Evolutionary conservation across 2,329 filamentous ascomycete genomes (phyloP).

Genomic region (Chaetothyriales sp.): DNA sequence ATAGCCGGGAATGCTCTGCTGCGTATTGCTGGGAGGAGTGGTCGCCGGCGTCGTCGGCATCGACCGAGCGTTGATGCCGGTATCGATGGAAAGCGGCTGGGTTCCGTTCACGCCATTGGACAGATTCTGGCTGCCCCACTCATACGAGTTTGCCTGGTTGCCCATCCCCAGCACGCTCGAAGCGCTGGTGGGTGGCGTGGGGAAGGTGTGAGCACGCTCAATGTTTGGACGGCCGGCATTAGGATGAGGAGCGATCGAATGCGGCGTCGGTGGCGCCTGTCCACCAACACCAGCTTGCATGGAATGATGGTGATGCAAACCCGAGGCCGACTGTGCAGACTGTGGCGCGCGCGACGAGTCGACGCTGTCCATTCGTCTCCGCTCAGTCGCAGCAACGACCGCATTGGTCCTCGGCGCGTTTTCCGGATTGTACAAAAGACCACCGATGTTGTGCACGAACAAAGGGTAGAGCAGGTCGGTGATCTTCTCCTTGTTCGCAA

Average conservation of each 20-base stretch:
- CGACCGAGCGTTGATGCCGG: conserved; percentile 62
- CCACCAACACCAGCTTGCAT: conserved; percentile 48
- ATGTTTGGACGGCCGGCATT: conserved; percentile 52
- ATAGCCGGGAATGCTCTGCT: conserved; percentile 71
- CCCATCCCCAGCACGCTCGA: conserved; percentile 71
- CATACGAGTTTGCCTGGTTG: conserved; percentile 58
- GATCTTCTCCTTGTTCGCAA: conserved; percentile 99
- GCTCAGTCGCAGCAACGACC: conserved; percentile 70
- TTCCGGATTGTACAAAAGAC: conserved; percentile 81
- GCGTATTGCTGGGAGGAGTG: conserved; percentile 64
- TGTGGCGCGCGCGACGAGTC: conserved; percentile 34
- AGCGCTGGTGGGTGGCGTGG: conserved; percentile 85
- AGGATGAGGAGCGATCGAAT: conserved; percentile 49
- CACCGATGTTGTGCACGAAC: conserved; percentile 94
- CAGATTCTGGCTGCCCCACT: conserved; percentile 60
- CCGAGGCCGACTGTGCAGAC: conserved; percentile 45
- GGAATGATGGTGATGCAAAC: conserved; percentile 49
- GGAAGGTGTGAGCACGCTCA: conserved; percentile 82
- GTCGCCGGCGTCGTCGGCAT: conserved; percentile 86
- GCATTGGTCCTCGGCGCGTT: conserved; percentile 72
- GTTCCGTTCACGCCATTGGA: conserved; percentile 45
- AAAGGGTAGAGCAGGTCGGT: conserved; percentile 88
- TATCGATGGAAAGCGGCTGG: conserved; percentile 70
- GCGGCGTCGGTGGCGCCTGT: conserved; percentile 52
- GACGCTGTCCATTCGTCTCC: conserved; percentile 55